Base-by-base conservation (phyloP, 345 rosid genomes). In the Brassica nigra region DNA sequence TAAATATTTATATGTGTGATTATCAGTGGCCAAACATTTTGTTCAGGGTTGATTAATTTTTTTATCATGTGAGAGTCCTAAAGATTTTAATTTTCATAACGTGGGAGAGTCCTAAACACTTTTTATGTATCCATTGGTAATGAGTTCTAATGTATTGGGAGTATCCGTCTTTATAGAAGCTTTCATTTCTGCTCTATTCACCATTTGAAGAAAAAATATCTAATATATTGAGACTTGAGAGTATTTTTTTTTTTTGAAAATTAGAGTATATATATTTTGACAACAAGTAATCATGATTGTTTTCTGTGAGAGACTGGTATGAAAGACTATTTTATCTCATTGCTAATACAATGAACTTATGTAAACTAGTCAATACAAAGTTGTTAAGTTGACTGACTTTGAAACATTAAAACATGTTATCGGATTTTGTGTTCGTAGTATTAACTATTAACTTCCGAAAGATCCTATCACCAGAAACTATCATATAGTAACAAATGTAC, bases 281-380 rank as follows among this genome's bases (percentile, higher is more conserved):
- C 47, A 39, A n/a, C 61, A 44, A 44, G 16, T 63, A 74, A 62
- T 14, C 36, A 30, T 10, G 8, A 30, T 62, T 23, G 27, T 30
- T 30, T 16, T 62, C 8, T 62, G 37, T 47, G 37, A 12, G 16
- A 62, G 20, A 30, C 18, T 62, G n/a, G 66, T 30, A 14, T 14
- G 20, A 6, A 30, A 62, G 37, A 16, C 66, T 63, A 7, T 47
- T 12, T 47, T 12, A 12, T 47, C 14, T 47, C 4, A 14, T 6
- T 66, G 37, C 28, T 23, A 31, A 75, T 66, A 76, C 73, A 76
- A 5, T 58, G 66, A 68, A 58, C 62, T 28, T 6, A 33, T 29
- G 3, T 23, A 8, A 64, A 33, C 54, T 47, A 47, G 54, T 47
- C 54, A 47, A 12, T 14, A 47, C 12, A 47, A 12, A 12, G 8